phyloP scores from a whole-genome alignment of 768 basidiomycete species.

The Serendipita sp. region DNA sequence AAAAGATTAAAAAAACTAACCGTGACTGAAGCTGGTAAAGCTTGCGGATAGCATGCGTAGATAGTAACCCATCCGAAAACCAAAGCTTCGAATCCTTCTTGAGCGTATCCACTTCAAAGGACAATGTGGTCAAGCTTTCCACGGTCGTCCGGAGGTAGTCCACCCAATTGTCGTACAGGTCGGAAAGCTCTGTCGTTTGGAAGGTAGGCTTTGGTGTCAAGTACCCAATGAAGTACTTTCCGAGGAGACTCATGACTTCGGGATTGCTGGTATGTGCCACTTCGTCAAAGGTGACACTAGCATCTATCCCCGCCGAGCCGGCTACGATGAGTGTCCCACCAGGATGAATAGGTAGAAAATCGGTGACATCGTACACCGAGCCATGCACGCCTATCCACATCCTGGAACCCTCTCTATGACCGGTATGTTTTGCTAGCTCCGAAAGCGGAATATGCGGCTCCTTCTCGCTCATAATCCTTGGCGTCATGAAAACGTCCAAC shows the following conservation, averaged over 20 bases:
- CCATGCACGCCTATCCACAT: neutral
- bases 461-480: neutral
- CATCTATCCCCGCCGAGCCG: neutral
- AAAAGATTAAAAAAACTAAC: neutral
- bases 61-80: neutral
- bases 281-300: neutral
- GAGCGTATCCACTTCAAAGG: neutral
- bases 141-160: neutral
- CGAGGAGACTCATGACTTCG: neutral
- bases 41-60: neutral
- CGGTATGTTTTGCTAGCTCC: neutral
- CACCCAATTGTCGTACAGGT: neutral
- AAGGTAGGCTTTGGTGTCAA: neutral
- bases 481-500: neutral
- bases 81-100: neutral
- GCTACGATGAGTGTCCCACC: neutral
- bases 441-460: neutral
- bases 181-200: neutral
- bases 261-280: neutral
- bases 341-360: neutral
- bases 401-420: neutral
- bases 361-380: neutral
- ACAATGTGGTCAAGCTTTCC: neutral
- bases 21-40: neutral
- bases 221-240: neutral